A percentile compares a stretch with the other conserved stretches of the same genome.
Conservation (phyloP, 768 basidiomycete species). For the Suillus hirtellus region DNA sequence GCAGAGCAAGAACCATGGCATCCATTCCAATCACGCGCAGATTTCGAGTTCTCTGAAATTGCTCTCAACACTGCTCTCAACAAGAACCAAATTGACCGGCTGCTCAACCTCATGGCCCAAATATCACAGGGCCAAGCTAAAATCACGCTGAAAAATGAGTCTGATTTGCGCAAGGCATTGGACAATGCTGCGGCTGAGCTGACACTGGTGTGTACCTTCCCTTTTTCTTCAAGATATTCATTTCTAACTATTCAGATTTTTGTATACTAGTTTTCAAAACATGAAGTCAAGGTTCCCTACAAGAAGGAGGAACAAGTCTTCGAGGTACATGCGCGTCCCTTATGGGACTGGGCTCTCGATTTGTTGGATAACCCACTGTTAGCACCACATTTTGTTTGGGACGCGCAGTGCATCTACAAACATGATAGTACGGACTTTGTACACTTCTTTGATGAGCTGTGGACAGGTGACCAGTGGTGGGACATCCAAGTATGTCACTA, state of each 20-base stretch:
- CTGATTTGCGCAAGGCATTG: neutral
- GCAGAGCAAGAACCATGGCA: conserved; percentile 14
- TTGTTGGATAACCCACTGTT: conserved; percentile 6
- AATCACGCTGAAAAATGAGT: conserved; percentile 15
- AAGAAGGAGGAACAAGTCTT: conserved; percentile 4
- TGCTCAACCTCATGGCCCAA: conserved; percentile 10
- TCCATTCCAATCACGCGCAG: conserved; percentile 1
- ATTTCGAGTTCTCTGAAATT: neutral
- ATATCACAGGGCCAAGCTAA: conserved; percentile 19
- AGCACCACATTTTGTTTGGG: conserved; percentile 30
- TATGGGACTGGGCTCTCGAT: conserved; percentile 16
- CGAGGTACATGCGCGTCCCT: neutral
- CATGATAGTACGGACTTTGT: conserved; percentile 28
- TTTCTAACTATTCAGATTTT: neutral
- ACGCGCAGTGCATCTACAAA: conserved; percentile 30
- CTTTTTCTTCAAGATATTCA: neutral
- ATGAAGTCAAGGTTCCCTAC: conserved; percentile 10
- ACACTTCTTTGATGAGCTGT: conserved; percentile 35
- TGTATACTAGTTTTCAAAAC: conserved; percentile 8
- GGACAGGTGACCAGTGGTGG: conserved; percentile 39
- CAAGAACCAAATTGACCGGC: neutral
- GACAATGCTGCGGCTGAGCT: conserved; percentile 6
- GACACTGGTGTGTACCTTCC: neutral
- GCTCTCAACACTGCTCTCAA: neutral
- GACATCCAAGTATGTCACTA: conserved; percentile 33